Conservation (phyloP, 1,284 basidiomycete genomes). For the Trametes hirsuta region DNA sequence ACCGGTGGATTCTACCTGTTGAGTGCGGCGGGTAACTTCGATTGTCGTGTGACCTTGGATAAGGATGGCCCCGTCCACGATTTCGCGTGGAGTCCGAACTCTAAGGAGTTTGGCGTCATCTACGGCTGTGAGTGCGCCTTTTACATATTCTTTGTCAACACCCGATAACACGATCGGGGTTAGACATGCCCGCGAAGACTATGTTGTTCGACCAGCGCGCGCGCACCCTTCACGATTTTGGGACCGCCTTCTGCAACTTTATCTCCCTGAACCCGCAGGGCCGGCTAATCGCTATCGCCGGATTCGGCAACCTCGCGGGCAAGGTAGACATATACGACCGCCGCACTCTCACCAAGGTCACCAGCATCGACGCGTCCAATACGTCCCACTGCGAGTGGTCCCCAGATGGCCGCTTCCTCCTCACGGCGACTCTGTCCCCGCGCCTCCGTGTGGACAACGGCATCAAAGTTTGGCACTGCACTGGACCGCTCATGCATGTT, state of each 20-base stretch:
- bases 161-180: background rate
- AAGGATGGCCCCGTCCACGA: constrained; percentile 99
- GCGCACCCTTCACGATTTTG: constrained; percentile 89
- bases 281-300: constrained; percentile 85
- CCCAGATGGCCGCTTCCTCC: constrained; percentile 88
- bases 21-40: constrained; percentile 94
- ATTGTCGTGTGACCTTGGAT: constrained; percentile 90
- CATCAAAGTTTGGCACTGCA: constrained; percentile 94
- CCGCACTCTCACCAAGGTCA: constrained; percentile 81
- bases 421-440: constrained; percentile 94
- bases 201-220: constrained; percentile 92
- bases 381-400: constrained; percentile 96
- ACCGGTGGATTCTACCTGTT: constrained; percentile 92
- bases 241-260: constrained; percentile 88
- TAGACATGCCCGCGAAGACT: constrained; percentile 95
- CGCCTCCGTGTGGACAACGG: constrained; percentile 96
- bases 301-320: constrained; percentile 96
- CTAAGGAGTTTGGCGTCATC: constrained; percentile 94
- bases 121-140: constrained; percentile 81
- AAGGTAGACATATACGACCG: constrained; percentile 94
- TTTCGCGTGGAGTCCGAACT: constrained; percentile 96
- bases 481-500: constrained; percentile 82
- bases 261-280: constrained; percentile 96
- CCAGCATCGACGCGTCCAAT: constrained; percentile 91
- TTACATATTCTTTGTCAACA: background rate